Evolutionary conservation across 192 early-diverging fungal species (phyloP).

Genomic region (Glomus cerebriforme): DNA sequence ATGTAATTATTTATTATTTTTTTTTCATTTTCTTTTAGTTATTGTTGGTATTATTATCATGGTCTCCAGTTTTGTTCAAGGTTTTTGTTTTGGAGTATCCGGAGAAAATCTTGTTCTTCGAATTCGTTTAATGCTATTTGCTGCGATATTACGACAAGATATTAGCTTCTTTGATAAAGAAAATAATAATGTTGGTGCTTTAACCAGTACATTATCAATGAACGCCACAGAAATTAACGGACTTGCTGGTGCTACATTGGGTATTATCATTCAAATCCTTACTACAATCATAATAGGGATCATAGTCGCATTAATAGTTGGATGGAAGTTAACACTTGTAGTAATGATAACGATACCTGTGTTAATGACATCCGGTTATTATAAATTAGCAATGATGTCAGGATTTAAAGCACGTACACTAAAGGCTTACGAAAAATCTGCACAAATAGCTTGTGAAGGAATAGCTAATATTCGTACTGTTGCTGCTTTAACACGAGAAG

Average conservation of each 20-base stretch:
- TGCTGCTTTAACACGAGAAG: slow-evolving; percentile 56
- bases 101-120: slow-evolving; percentile 65
- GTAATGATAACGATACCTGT: slow-evolving; percentile 62
- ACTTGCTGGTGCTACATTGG: slow-evolving; percentile 27
- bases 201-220: slow-evolving; percentile 67
- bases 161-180: slow-evolving; percentile 75
- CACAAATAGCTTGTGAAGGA: slow-evolving; percentile 70
- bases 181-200: slow-evolving; percentile 63
- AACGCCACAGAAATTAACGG: slow-evolving; percentile 57
- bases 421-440: slow-evolving; percentile 66
- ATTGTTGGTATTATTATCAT: too few species aligned
- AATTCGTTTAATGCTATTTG: slow-evolving; percentile 63
- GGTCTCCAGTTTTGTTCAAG: not conserved
- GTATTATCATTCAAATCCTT: slow-evolving; percentile 34
- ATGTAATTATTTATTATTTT: not conserved
- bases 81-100: slow-evolving; percentile 32
- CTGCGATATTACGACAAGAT: slow-evolving; percentile 68
- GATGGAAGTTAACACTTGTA: too few species aligned
- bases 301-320: slow-evolving; percentile 53
- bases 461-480: slow-evolving; percentile 78
- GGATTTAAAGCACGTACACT: slow-evolving; percentile 52
- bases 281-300: slow-evolving; percentile 27
- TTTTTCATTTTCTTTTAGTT: not conserved
- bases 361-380: slow-evolving; percentile 56
- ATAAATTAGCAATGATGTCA: slow-evolving; percentile 56